Conservation (phyloP, 768 basidiomycete species). For the Lactarius evosmus region DNA sequence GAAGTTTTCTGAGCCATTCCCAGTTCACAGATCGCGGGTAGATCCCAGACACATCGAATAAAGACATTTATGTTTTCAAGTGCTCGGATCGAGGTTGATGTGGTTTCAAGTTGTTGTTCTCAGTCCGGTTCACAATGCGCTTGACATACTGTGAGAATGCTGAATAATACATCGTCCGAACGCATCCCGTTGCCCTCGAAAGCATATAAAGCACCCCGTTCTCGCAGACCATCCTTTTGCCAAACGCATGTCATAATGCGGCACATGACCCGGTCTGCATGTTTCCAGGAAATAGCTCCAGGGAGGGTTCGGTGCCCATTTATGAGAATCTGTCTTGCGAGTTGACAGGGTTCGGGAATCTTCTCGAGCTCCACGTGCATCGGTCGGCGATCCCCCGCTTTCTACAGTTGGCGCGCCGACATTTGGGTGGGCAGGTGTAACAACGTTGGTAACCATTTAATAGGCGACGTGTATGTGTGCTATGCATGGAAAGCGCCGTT, state of each 20-base stretch:
- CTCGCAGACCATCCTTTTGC: slow-evolving; percentile 93
- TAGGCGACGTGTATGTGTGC: slow-evolving; percentile 96
- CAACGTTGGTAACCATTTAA: slow-evolving; percentile 98
- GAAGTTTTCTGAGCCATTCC: too few species aligned
- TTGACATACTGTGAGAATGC: slow-evolving; percentile 21
- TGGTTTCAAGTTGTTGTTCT: too few species aligned
- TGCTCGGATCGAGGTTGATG: too few species aligned
- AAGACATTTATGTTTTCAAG: too few species aligned
- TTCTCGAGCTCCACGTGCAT: slow-evolving; percentile 91
- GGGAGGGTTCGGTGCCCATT: slow-evolving; percentile 90
- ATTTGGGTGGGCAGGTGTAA: slow-evolving; percentile 58
- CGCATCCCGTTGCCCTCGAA: slow-evolving; percentile 77
- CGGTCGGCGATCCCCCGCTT: slow-evolving; percentile 33
- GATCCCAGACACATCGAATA: too few species aligned
- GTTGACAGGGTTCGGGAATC: slow-evolving; percentile 89
- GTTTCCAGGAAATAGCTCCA: slow-evolving; percentile 80
- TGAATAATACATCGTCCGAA: slow-evolving; percentile 8
- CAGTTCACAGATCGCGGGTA: too few species aligned
- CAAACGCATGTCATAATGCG: slow-evolving; percentile 98
- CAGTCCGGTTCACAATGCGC: too few species aligned
- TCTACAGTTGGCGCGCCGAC: background rate
- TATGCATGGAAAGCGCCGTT: slow-evolving; percentile 98
- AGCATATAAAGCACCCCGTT: slow-evolving; percentile 98
- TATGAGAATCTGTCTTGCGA: slow-evolving; percentile 96
- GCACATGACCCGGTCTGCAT: slow-evolving; percentile 90